Evolutionary conservation across 371 early-diverging fungal genomes (phyloP), one percentile per base, ranked within the genome.

Genomic region (Coemansia linderi): DNA sequence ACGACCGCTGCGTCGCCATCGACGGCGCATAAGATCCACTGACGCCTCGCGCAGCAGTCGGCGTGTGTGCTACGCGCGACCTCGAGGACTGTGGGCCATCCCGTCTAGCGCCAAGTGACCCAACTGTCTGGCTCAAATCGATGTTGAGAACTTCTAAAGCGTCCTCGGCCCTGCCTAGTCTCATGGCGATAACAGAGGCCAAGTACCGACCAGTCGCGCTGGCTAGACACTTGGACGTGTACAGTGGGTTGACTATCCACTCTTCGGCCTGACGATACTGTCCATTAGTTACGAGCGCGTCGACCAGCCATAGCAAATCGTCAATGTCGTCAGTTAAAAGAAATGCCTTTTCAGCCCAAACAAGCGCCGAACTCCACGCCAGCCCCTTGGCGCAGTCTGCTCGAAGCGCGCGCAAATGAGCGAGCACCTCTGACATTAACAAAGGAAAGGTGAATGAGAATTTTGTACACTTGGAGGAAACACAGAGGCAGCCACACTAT

Each of bases 181-280:
- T 27, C 79, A 77, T 78, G 1, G 79, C 77, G 10, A 79, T 69
- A 3, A 79, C 69, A 0, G 73, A 68, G 15, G 79, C 79, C 15
- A 79, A 48, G 33, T 79, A 69, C 39, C 79, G 71, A 3, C 79
- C 76, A 5, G 54, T 24, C 2, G 67, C 13, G 3, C 58, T 78
- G 31, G 63, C 56, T 0, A 66, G 58, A 36, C 63, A 69, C 33
- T 39, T 59, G 6, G 56, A 27, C 0, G 63, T 43, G 17, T 75
- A 69, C 13, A 33, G 33, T 6, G 68, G 72, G 17, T 63, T 68
- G 3, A 64, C 58, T 10, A 79, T 57, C 63, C 76, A 78, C 31
- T 79, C 78, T 27, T 79, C 79, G 0, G 79, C 79, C 27, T 79
- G 79, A 0, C 79, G 61, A 33, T 78, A 79, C 63, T 79, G 79